phyloP scores from a whole-genome alignment of 2,329 filamentous ascomycete genomes.

The Arthrobotrys entomopaga region DNA sequence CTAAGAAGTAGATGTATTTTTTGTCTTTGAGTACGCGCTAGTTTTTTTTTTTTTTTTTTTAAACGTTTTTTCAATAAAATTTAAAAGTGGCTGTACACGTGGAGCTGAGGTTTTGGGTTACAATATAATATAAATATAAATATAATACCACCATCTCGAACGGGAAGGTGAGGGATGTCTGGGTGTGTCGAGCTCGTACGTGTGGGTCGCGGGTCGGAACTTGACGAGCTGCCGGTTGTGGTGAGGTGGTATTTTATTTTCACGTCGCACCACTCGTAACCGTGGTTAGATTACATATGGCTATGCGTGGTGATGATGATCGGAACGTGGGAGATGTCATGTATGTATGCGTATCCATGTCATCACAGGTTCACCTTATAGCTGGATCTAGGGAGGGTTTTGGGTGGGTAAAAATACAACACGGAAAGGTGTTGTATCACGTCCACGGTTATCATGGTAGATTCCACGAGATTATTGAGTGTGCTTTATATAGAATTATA shows the following conservation, averaged over 20 bases:
- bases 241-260: not conserved
- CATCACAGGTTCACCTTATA: no score
- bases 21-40: no score
- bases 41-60: no score
- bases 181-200: not conserved
- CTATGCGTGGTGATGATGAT: not conserved
- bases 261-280: not conserved
- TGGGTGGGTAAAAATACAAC: not conserved
- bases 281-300: not conserved
- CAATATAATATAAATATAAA: no score
- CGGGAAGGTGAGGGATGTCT: not conserved
- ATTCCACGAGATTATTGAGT: no score
- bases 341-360: not conserved
- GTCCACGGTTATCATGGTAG: no score
- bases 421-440: not conserved
- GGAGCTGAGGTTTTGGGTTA: no score
- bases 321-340: not conserved
- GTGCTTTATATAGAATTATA: no score
- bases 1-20: no score
- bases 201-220: slow-evolving; percentile 6
- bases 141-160: not conserved
- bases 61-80: not conserved
- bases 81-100: no score
- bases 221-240: not conserved
- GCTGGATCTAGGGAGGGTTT: not conserved